Base-by-base conservation (phyloP, 495 filamentous ascomycete species). In the Penicillium samsonianum region DNA sequence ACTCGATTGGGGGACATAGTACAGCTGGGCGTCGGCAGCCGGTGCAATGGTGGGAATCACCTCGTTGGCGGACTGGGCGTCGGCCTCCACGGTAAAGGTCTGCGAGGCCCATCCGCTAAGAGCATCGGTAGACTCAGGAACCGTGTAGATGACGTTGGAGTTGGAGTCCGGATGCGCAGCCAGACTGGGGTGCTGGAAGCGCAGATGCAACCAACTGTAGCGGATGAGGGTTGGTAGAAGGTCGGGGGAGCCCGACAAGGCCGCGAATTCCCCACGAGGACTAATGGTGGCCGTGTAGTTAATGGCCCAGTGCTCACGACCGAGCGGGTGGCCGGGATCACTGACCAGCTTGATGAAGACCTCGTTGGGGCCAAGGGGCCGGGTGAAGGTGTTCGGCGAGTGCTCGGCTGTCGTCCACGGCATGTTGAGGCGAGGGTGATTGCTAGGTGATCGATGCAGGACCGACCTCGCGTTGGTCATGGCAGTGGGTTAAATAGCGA, bases 111-210 rank as follows among this genome's bases (percentile, higher is more conserved):
- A 74, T 53, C 67, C 35, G 12, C 61, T 53, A 5, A 74, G 60
- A 14, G 37, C 50, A 9, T 40, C 30, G 14, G 33, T 37, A 33
- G 50, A 37, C 38, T 53, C 35, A 38, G 67, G 71, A 17, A 66
- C 58, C 26, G 31, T 41, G 42, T 72, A 74, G 31, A 61, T 44
- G 30, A 69, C 31, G 10, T 31, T 64, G 11, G 51, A 59, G 17
- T 63, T 58, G 19, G 49, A 55, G 19, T 57, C 46, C 20, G 65
- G 49, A 16, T 57, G 58, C 19, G 60, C 50, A 26, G 68, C 68
- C 17, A 74, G 65, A 56, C 60, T 66, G 26, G 69, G 69, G 45
- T 74, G 67, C 19, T 64, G 49, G 44, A 74, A 74, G 14, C 71
- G 71, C 30, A 74, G 50, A 17, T 52, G 16, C 41, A 56, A 64